Conservation (phyloP, 192 early-diverging fungal species). For the Jimgerdemannia lactiflua region DNA sequence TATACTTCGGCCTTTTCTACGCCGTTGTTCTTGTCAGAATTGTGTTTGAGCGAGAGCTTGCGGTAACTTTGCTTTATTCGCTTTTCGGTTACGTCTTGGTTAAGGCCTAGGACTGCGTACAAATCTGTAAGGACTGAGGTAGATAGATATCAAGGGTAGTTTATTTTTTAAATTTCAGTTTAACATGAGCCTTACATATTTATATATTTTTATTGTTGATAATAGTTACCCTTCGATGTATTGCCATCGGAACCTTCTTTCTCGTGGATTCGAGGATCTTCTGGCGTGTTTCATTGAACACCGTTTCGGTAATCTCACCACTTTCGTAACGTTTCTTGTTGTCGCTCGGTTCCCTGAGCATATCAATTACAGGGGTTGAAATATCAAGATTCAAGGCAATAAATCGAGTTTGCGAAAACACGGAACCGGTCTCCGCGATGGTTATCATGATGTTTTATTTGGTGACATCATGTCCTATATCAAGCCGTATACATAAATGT, state of each 20-base stretch:
- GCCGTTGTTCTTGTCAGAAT: slow-evolving; percentile 65
- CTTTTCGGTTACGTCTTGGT: slow-evolving; percentile 65
- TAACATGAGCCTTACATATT: background rate
- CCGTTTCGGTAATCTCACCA: background rate
- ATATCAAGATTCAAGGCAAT: background rate
- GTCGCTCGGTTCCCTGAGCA: background rate
- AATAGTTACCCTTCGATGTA: background rate
- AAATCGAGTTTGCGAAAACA: too few relatives aligned
- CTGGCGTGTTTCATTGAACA: background rate
- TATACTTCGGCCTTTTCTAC: background rate
- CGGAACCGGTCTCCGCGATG: too few relatives aligned
- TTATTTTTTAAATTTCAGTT: too few relatives aligned
- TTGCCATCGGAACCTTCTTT: background rate
- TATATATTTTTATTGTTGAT: too few relatives aligned
- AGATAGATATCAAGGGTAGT: background rate
- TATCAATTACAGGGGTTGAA: background rate
- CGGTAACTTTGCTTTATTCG: slow-evolving; percentile 99
- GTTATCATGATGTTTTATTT: too few relatives aligned
- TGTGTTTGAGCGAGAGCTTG: slow-evolving; percentile 92
- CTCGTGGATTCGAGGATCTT: background rate
- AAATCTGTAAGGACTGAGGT: slow-evolving; percentile 49
- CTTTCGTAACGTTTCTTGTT: background rate
- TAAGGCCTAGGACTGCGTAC: slow-evolving; percentile 88
- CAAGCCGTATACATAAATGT: too few relatives aligned
- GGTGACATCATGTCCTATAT: too few relatives aligned